Base-by-base conservation (phyloP, 2,329 filamentous ascomycete species). In the Xylariaceae sp. region DNA sequence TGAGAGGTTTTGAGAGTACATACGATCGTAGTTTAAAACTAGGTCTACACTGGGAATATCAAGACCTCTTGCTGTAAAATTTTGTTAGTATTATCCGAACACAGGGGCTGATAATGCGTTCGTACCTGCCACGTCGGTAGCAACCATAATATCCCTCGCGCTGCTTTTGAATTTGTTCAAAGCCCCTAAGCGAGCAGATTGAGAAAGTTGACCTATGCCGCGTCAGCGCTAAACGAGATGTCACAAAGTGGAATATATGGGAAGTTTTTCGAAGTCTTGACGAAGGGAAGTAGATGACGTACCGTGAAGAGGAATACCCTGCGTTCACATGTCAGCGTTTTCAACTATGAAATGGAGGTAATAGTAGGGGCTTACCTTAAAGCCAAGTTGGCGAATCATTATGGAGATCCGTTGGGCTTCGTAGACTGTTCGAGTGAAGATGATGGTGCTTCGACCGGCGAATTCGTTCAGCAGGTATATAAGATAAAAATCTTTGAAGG, bases 11-110 rank as follows among this genome's bases (percentile, higher is more conserved):
- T n/a, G 4, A 31, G n/a, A 8, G 7, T 28, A 56, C 56, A 40
- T 33, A 62, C 60, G 51, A 33, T 63, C 61, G 64, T 88, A 90
- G 75, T 96, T 96, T 64, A 96, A 74, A 2, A 97, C 91, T 0
- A 94, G 78, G 64, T 96, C 92, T 11, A 97, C 92, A n/a, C 86
- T 89, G 11, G 92, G 92, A 43, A 97, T 96, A 78, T 97, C 93
- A 6, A 97, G 81, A 81, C 93, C 94, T 72, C 93, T 87, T 1
- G 93, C 91, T 46, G 43, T 37, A 24, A 4, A 36, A 24, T 47
- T 7, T 29, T 17, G 23, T 59, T 19, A 59, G 56, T 17, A 43
- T 31, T 7, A 12, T 28, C 16, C n/a, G 28, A 29, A 16, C 17
- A 28, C 11, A 12, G 14, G 11, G 11, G 24, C 6, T 9, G 8